Percentiles rank a stretch among this genome's conserved stretches.
Conservation (phyloP, 1,139 yeast genomes). For the Meyerozyma sp. region DNA sequence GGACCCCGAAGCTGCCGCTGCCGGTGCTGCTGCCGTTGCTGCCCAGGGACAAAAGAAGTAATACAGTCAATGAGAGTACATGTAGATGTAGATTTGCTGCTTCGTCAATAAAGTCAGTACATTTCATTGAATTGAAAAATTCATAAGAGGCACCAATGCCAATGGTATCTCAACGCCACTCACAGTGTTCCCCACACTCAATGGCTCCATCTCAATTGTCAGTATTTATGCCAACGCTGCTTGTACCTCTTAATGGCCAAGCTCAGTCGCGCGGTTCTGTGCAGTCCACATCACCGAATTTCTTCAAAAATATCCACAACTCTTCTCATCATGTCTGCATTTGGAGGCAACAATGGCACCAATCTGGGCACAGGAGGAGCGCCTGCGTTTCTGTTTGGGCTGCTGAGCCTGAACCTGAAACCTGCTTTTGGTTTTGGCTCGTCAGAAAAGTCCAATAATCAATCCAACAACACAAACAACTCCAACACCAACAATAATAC, state of each 20-base stretch:
- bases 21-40: conserved; percentile 99
- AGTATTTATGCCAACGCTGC: not conserved
- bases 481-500: not conserved
- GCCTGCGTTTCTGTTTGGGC: conserved; percentile 2
- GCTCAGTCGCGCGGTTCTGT: not conserved
- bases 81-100: not conserved
- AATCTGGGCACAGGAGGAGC: conserved; percentile 1
- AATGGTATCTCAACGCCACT: no score
- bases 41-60: conserved; percentile 74
- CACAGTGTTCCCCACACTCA: no score
- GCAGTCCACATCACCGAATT: not conserved
- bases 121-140: no score
- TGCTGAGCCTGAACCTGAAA: not conserved
- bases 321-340: not conserved
- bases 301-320: not conserved
- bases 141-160: no score
- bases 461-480: not conserved
- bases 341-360: not conserved
- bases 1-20: conserved; percentile 99
- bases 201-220: no score
- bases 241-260: not conserved
- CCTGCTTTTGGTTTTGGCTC: not conserved
- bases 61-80: not conserved
- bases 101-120: no score
- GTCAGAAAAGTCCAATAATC: not conserved